Conservation (phyloP, 441 rosid species). For the Erodium texanum region DNA sequence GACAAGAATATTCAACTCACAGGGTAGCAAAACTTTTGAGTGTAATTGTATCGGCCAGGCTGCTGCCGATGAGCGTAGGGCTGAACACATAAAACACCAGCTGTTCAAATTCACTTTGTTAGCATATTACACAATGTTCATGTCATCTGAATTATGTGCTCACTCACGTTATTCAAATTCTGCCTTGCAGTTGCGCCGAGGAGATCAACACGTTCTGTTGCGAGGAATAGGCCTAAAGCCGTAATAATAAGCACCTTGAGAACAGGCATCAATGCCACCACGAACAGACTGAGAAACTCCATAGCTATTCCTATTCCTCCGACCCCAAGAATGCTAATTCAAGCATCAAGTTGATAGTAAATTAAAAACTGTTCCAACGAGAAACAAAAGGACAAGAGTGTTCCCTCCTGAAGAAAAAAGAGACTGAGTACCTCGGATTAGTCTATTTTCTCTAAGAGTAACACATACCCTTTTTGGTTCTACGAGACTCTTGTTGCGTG, state of each 20-base stretch:
- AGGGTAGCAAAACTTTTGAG: slow-evolving; percentile 17
- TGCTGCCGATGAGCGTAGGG: slow-evolving; percentile 23
- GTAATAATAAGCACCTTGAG: slow-evolving; percentile 23
- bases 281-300: slow-evolving; percentile 21
- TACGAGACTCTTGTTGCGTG: no score
- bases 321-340: neutral
- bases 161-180: slow-evolving; percentile 19
- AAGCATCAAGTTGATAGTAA: neutral
- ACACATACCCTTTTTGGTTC: no score
- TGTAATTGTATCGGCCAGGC: slow-evolving; percentile 23
- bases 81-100: slow-evolving; percentile 23
- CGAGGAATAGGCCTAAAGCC: slow-evolving; percentile 21
- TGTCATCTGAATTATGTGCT: neutral
- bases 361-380: no score
- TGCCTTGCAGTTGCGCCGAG: slow-evolving; percentile 20
- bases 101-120: slow-evolving; percentile 6
- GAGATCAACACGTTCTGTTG: slow-evolving; percentile 16
- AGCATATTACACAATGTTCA: neutral
- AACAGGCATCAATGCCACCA: slow-evolving; percentile 25
- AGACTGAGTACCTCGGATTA: neutral
- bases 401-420: neutral
- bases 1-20: no score
- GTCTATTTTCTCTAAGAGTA: neutral
- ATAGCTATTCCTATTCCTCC: slow-evolving; percentile 9
- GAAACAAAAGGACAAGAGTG: neutral